A percentile compares a stretch with the other conserved stretches of the same genome.
Conservation (phyloP, 345 rosid genomes). For the Gossypium bickii region DNA sequence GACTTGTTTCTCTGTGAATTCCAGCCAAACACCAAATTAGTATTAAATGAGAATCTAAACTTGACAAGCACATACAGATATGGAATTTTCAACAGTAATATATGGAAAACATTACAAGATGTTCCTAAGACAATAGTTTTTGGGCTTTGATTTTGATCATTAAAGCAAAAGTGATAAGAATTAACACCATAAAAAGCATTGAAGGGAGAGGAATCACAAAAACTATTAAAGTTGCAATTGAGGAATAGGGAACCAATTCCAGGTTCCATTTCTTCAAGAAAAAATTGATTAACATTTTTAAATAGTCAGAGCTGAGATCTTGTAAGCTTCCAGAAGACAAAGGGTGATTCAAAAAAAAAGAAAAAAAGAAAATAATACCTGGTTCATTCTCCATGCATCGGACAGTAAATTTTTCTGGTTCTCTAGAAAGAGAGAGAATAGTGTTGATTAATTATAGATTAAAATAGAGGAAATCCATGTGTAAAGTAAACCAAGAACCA, state of each 20-base stretch:
- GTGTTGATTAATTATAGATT: neutral
- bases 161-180: neutral
- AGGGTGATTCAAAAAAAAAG: neutral
- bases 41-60: neutral
- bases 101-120: neutral
- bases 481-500: neutral
- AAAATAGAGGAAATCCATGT: neutral
- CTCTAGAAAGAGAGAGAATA: slow-evolving; percentile 36
- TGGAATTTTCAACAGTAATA: neutral
- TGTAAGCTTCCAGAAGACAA: neutral
- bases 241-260: neutral
- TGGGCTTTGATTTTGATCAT: neutral
- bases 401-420: slow-evolving; percentile 37
- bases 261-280: neutral
- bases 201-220: neutral
- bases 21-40: neutral
- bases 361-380: neutral
- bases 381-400: neutral
- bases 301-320: neutral
- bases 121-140: neutral
- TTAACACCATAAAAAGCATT: neutral
- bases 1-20: neutral
- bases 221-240: neutral
- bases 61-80: neutral
- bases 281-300: neutral